Percentiles rank a stretch among this genome's conserved stretches.
phyloP scores from a whole-genome alignment of 441 rosid species.

The Sinapis alba region DNA sequence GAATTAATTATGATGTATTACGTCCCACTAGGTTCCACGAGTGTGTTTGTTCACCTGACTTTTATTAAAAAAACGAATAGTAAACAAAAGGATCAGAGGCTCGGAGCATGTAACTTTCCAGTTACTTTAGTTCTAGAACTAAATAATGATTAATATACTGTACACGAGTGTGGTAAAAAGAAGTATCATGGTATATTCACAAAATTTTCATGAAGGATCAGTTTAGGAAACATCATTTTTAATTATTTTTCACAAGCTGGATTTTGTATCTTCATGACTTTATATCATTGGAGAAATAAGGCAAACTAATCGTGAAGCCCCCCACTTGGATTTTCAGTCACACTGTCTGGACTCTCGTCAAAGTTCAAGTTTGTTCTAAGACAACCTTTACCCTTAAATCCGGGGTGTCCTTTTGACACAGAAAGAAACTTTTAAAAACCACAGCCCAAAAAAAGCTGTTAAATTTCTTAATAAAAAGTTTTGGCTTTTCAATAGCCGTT shows the following conservation, averaged over 20 bases:
- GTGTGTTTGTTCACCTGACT: conserved; percentile 28
- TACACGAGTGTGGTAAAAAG: conserved; percentile 28
- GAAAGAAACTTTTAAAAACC: background rate
- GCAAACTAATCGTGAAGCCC: conserved; percentile 30
- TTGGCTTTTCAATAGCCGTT: conserved; percentile 36
- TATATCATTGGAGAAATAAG: background rate
- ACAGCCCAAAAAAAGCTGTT: background rate
- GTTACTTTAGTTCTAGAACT: conserved; percentile 22
- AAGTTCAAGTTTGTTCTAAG: conserved; percentile 43
- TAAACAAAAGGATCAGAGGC: conserved; percentile 10
- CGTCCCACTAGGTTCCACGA: conserved; percentile 36
- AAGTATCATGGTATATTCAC: background rate
- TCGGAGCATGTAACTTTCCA: conserved; percentile 26
- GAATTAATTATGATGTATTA: conserved; percentile 11
- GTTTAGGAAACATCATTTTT: background rate
- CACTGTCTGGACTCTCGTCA: conserved; percentile 35
- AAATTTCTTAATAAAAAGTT: conserved; percentile 23
- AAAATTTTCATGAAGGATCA: background rate
- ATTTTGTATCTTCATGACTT: conserved; percentile 14
- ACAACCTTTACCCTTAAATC: conserved; percentile 40
- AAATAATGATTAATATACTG: background rate
- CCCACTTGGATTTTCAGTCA: conserved; percentile 38
- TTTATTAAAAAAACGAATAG: background rate
- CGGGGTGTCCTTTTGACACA: conserved; percentile 40
- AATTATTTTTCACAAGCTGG: background rate